A percentile compares a stretch with the other conserved stretches of the same genome.
These are phyloP conservation scores for Coprinellus micaceus DNA, from an alignment of 768 basidiomycete species.

Conservation along the genomic window DNA sequence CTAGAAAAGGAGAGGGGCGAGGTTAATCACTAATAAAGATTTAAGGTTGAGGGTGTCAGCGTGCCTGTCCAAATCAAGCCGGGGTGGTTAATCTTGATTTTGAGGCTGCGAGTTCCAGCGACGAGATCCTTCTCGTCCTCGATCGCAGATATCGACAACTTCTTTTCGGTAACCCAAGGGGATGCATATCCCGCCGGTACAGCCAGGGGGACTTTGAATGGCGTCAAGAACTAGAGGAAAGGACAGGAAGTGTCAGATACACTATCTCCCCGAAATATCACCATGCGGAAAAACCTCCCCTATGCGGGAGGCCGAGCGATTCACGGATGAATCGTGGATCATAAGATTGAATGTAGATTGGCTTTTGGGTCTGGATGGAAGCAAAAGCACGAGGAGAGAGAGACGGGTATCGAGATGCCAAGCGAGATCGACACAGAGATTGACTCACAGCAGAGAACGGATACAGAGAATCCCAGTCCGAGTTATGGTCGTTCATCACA, in stretches of 20 bases:
- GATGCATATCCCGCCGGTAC: constrained; percentile 46
- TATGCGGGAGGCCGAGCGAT: background rate
- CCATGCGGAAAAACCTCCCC: background rate
- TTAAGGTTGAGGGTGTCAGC: constrained; percentile 15
- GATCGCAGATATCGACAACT: constrained; percentile 54
- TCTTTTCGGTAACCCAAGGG: constrained; percentile 37
- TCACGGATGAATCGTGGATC: background rate
- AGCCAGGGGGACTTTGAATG: constrained; percentile 73
- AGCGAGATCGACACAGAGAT: background rate
- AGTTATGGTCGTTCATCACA: constrained; percentile 70
- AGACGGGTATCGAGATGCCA: background rate
- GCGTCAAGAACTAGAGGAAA: constrained; percentile 64
- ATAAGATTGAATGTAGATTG: background rate
- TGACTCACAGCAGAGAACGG: constrained; percentile 69
- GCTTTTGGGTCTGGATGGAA: background rate
- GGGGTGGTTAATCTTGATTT: constrained; percentile 69
- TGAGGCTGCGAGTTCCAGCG: constrained; percentile 66
- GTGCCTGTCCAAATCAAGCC: constrained; percentile 83
- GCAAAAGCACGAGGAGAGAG: constrained; percentile 4
- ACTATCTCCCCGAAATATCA: background rate
- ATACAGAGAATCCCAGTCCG: constrained; percentile 86
- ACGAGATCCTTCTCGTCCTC: constrained; percentile 51
- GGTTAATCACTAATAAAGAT: background rate
- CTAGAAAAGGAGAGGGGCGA: constrained; percentile 28
- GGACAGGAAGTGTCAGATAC: background rate